Percentiles rank a stretch among this genome's conserved stretches.
Evolutionary conservation across 2,329 filamentous ascomycete genomes (phyloP).

Genomic region (Rhynchosporium secalis): DNA sequence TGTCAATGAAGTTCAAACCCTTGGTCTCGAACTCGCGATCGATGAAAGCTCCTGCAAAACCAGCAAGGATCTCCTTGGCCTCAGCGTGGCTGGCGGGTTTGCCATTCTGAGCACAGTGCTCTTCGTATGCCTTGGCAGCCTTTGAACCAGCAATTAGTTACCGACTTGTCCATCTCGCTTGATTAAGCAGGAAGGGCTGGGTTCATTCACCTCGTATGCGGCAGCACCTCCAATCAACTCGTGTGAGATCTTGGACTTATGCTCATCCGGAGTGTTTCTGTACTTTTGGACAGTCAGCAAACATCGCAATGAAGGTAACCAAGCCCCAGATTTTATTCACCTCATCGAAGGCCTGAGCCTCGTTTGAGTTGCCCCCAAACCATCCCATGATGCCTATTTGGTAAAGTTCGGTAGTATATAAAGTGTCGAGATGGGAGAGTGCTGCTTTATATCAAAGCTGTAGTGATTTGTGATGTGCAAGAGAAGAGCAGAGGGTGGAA

Average conservation of each 20-base stretch:
- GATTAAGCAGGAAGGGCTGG: background rate
- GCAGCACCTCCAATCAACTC: constrained; percentile 23
- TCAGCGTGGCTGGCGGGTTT: constrained; percentile 19
- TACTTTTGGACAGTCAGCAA: constrained; percentile 10
- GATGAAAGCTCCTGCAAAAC: constrained; percentile 22
- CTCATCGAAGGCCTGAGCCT: constrained; percentile 22
- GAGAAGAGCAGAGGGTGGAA: background rate
- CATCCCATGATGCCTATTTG: constrained; percentile 19
- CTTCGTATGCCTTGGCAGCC: constrained; percentile 19
- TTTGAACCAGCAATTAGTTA: background rate
- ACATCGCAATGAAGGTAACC: background rate
- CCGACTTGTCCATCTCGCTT: no score
- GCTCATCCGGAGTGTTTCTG: constrained; percentile 21
- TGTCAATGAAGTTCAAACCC: constrained; percentile 18
- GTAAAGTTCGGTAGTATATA: background rate
- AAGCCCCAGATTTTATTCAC: background rate
- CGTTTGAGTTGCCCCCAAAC: constrained; percentile 17
- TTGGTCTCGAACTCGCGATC: constrained; percentile 21
- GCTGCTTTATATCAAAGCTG: background rate
- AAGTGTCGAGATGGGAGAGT: background rate
- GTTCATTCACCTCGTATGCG: constrained; percentile 16
- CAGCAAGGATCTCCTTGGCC: constrained; percentile 23
- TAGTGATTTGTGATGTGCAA: background rate
- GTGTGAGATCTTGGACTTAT: constrained; percentile 22
- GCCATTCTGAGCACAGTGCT: constrained; percentile 16